These are phyloP conservation scores for Boletus edulis DNA, from an alignment of 768 basidiomycete genomes.

Conservation along the genomic window DNA sequence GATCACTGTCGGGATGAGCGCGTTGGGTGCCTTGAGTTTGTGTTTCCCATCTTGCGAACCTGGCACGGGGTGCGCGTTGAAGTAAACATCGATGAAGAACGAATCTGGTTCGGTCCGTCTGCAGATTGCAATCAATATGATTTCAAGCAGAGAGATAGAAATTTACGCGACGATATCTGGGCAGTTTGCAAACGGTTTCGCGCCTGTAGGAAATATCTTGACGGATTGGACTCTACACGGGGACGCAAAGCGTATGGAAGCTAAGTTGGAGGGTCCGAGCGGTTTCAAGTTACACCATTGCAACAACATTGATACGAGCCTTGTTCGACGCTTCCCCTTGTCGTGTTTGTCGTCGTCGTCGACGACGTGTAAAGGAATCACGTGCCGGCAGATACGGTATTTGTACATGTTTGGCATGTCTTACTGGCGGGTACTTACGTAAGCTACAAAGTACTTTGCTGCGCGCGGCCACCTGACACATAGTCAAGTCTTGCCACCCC, in stretches of 20 bases:
- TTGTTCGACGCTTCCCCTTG: neutral
- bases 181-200: constrained; percentile 56
- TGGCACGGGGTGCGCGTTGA: constrained; percentile 63
- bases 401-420: constrained; percentile 14
- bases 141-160: neutral
- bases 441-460: neutral
- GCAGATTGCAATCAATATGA: constrained; percentile 1
- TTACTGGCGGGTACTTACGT: neutral
- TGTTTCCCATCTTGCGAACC: constrained; percentile 46
- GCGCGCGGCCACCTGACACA: neutral
- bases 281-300: constrained; percentile 69
- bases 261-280: constrained; percentile 52
- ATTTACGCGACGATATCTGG: constrained; percentile 65
- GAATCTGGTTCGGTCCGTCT: constrained; percentile 72
- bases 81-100: constrained; percentile 72
- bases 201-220: constrained; percentile 65
- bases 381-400: constrained; percentile 9
- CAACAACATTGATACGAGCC: constrained; percentile 43
- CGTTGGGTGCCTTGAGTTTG: constrained; percentile 66
- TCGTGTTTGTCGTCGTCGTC: neutral
- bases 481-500: neutral
- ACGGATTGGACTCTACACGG: constrained; percentile 69
- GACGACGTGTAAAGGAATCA: constrained; percentile 8
- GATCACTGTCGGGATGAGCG: constrained; percentile 66
- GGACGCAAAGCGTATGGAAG: constrained; percentile 68